phyloP scores from a whole-genome alignment of 179 eudicot species.

The Silene vulgaris region DNA sequence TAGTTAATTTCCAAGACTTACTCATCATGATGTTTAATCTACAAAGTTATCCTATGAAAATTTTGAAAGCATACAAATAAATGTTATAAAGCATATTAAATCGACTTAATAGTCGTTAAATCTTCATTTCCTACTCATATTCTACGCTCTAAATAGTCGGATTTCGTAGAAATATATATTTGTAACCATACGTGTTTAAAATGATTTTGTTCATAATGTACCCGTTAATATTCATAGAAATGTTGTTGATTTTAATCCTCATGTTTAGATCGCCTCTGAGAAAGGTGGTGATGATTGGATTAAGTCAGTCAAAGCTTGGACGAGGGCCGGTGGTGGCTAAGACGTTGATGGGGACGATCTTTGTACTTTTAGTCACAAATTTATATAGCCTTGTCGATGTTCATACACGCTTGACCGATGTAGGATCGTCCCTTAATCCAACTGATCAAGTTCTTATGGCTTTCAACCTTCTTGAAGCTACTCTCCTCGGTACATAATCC shows the following conservation, averaged over 20 bases:
- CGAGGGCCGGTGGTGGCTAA: constrained; percentile 46
- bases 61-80: no score
- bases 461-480: constrained; percentile 55
- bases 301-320: constrained; percentile 51
- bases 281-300: constrained; percentile 32
- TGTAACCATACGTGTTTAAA: not conserved
- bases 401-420: constrained; percentile 33
- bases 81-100: no score
- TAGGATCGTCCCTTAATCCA: constrained; percentile 34
- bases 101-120: not conserved
- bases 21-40: not conserved
- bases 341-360: constrained; percentile 44
- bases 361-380: constrained; percentile 42
- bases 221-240: constrained; percentile 40
- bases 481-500: constrained; percentile 47
- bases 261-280: constrained; percentile 53
- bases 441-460: constrained; percentile 71
- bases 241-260: constrained; percentile 41
- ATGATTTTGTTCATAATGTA: constrained; percentile 49
- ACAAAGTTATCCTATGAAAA: not conserved
- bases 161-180: not conserved
- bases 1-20: constrained; percentile 1
- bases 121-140: no score
- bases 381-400: constrained; percentile 34
- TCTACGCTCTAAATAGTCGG: no score